phyloP scores from a whole-genome alignment of 106 monocot species.

The Apostasia ramifera region DNA sequence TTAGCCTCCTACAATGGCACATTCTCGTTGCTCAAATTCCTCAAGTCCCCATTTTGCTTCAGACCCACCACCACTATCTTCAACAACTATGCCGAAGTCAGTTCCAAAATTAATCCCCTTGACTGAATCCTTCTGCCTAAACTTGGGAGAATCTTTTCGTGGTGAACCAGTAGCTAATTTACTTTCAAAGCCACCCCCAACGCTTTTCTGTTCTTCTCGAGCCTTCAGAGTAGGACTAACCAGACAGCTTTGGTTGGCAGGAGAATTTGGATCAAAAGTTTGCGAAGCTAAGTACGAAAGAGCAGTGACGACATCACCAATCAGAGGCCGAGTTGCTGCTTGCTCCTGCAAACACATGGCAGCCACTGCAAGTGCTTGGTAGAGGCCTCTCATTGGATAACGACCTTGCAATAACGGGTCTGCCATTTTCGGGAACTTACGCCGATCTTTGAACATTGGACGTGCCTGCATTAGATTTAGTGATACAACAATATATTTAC shows the following conservation, averaged over 20 bases:
- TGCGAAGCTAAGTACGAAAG: constrained; percentile 61
- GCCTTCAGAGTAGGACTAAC: constrained; percentile 24
- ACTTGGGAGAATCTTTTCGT: constrained; percentile 29
- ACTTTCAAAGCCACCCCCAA: constrained; percentile 11
- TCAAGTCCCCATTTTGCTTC: constrained; percentile 25
- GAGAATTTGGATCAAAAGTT: constrained; percentile 47
- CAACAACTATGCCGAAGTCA: constrained; percentile 19
- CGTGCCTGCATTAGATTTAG: constrained; percentile 30
- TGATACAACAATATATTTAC: no score
- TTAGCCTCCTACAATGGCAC: neutral
- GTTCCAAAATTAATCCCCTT: constrained; percentile 14
- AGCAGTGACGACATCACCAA: constrained; percentile 62
- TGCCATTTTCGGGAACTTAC: constrained; percentile 60
- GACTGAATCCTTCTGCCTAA: constrained; percentile 9
- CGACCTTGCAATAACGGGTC: constrained; percentile 50
- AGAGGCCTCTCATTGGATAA: constrained; percentile 55
- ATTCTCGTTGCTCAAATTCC: constrained; percentile 9
- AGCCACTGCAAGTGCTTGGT: constrained; percentile 62
- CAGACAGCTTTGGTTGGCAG: constrained; percentile 13
- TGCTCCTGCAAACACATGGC: constrained; percentile 74
- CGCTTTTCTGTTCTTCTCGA: constrained; percentile 20
- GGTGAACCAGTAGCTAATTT: constrained; percentile 19
- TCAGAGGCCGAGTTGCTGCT: constrained; percentile 53
- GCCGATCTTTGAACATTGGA: constrained; percentile 53
- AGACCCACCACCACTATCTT: constrained; percentile 23